Percentiles rank a stretch among this genome's conserved stretches.
These are phyloP conservation scores for Chrysopogon serrulatus DNA, from an alignment of 176 grass and related monocot genomes.

Conservation along the genomic window DNA sequence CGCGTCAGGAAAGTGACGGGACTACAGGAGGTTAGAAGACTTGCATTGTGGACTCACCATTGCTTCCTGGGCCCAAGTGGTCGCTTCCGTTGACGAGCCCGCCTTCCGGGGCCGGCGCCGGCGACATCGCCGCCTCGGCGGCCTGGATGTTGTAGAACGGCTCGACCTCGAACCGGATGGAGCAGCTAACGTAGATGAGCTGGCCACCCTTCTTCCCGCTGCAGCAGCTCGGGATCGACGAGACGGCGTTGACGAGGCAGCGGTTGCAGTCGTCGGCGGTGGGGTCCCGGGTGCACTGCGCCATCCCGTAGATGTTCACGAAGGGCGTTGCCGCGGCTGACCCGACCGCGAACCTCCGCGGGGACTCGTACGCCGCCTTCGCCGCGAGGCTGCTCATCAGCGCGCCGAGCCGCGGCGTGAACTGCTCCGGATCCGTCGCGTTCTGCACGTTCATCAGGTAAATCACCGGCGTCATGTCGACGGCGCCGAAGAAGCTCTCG, in stretches of 20 bases:
- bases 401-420: not conserved
- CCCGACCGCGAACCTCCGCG: constrained; percentile 30
- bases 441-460: fast-evolving
- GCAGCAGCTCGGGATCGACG: not conserved
- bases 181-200: not conserved
- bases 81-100: not conserved
- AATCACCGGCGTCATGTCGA: not conserved
- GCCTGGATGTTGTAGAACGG: constrained; percentile 33
- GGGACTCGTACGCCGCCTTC: constrained; percentile 11
- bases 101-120: not conserved
- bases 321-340: not conserved
- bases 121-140: constrained; percentile 21
- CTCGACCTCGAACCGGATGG: constrained; percentile 29
- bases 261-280: constrained; percentile 14
- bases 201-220: not conserved
- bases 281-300: constrained; percentile 55
- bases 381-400: constrained; percentile 26
- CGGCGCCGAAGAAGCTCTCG: constrained; percentile 23
- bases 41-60: not conserved
- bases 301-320: constrained; percentile 35
- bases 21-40: not conserved
- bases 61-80: not conserved
- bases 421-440: not conserved
- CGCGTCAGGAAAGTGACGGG: not conserved
- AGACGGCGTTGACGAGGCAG: constrained; percentile 10